Conservation (phyloP, 2,329 filamentous ascomycete species). For the Diplodia intermedia region DNA sequence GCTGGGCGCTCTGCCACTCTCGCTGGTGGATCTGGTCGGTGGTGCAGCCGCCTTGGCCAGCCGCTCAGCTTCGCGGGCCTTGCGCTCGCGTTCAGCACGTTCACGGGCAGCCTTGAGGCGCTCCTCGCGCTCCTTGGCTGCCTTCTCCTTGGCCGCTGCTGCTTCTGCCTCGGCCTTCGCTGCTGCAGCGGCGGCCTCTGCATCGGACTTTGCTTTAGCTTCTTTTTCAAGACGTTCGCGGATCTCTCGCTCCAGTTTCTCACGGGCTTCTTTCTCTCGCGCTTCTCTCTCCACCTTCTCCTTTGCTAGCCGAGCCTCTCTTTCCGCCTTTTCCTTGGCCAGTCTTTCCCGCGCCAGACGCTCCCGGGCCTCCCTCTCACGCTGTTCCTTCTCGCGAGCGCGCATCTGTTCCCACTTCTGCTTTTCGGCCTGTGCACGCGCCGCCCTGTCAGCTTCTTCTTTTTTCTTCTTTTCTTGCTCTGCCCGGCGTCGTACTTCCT, state of each 20-base stretch:
- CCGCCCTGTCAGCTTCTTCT: slow-evolving; percentile 56
- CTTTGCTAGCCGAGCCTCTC: slow-evolving; percentile 43
- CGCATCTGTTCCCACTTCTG: slow-evolving; percentile 60
- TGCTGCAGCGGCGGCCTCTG: slow-evolving; percentile 43
- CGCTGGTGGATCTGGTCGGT: slow-evolving; percentile 35
- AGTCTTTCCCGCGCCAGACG: slow-evolving; percentile 51
- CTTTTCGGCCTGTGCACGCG: slow-evolving; percentile 57
- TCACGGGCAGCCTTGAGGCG: slow-evolving; percentile 50
- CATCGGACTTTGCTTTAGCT: slow-evolving; percentile 36
- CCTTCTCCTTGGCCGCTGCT: slow-evolving; percentile 40
- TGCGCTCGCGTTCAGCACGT: slow-evolving; percentile 48
- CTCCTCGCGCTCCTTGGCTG: slow-evolving; percentile 37
- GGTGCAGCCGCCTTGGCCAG: slow-evolving; percentile 32
- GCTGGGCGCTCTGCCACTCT: slow-evolving; percentile 35
- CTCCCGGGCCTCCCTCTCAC: slow-evolving; percentile 57
- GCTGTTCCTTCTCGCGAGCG: slow-evolving; percentile 56
- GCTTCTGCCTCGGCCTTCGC: slow-evolving; percentile 46
- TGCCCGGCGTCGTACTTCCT: slow-evolving; percentile 29
- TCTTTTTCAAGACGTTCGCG: slow-evolving; percentile 41
- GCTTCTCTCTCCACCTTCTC: slow-evolving; percentile 46
- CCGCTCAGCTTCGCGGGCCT: slow-evolving; percentile 47
- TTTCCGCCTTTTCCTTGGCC: slow-evolving; percentile 49
- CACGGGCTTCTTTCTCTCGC: slow-evolving; percentile 52
- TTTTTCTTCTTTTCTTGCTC: slow-evolving; percentile 41
- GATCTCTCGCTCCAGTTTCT: slow-evolving; percentile 45